Evolutionary conservation across 805 yeast species (phyloP), one percentile per base, ranked within the genome.

Genomic region (Metschnikowia amazonensis): DNA sequence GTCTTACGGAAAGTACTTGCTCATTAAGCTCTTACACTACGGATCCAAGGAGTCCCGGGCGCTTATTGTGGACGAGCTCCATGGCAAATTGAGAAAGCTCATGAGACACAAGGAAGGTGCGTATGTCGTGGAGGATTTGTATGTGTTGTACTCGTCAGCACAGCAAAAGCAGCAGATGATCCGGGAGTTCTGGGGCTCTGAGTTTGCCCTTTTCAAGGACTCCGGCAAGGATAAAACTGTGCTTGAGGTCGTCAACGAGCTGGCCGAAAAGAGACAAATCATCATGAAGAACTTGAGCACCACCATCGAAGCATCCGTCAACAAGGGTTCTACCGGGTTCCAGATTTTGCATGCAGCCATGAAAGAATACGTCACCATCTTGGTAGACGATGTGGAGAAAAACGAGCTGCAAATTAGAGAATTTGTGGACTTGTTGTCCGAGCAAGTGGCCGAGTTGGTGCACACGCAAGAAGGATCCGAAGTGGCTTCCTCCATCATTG

Each of bases 71-170:
- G 77, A 84, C 60, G 97, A 89, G 69, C 75, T 92, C 54, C 96
- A 89, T 60, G 99, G 99, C 41, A 83, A 84, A 57, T 79, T 88
- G 59, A 78, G 97, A 64, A 92, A 89, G 67, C 74, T 92, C 47
- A 89, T 92, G 94, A 82, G 95, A 74, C 97, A 92, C 69, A 84
- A 86, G 70, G 98, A 92, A 75, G 99, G 97, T 68, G 98, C 98
- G 11, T 89, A 92, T 60, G 98, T 92, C 32, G 89, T 90, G 53
- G 98, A 92, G 68, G 99, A 92, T 74, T 74, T 88, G 59, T 92
- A 75, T 62, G 87, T 88, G 20, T 78, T 89, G 46, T 92, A 90
- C 65, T 81, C 97, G 9, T 80, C 89, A 20, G 77, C 84, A 25
- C 87, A 83, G 51, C 98, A 92, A 68, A 86, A 80, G 65, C 79